Evolutionary conservation across 2,329 filamentous ascomycete genomes (phyloP).

Genomic region (Ophiostoma sp.): DNA sequence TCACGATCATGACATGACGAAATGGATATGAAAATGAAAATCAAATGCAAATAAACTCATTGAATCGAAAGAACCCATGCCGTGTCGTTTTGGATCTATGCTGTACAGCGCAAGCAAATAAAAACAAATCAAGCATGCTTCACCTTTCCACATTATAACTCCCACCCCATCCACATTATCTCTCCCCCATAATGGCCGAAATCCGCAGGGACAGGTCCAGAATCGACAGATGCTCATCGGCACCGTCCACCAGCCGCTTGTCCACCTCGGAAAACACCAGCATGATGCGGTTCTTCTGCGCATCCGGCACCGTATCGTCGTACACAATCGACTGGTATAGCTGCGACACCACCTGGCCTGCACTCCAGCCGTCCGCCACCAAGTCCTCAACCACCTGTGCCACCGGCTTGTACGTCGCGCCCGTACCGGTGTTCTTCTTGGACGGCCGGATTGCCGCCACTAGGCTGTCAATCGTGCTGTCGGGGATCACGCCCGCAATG

Average conservation of each 20-base stretch:
- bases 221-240: conserved; percentile 91
- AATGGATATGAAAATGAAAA: not conserved
- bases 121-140: not conserved
- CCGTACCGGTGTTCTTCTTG: conserved; percentile 40
- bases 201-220: conserved; percentile 82
- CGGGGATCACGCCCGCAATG: conserved; percentile 92
- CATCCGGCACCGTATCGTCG: conserved; percentile 79
- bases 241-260: conserved; percentile 89
- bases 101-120: conserved; percentile 7
- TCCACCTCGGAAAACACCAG: conserved; percentile 90
- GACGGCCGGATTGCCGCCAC: conserved; percentile 73
- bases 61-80: not conserved
- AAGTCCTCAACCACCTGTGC: conserved; percentile 82
- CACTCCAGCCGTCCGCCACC: conserved; percentile 96
- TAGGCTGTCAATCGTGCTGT: conserved; percentile 67
- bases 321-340: conserved; percentile 80
- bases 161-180: conserved; percentile 24
- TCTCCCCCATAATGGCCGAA: conserved; percentile 65
- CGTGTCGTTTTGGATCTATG: not conserved
- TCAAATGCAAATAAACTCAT: not conserved
- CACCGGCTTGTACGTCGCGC: conserved; percentile 69
- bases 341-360: conserved; percentile 77
- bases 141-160: not conserved
- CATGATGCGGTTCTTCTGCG: conserved; percentile 88
- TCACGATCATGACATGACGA: conserved; percentile 20